Evolutionary conservation across 148 eudicot species (phyloP).

Genomic region (Rhododendron henanense): DNA sequence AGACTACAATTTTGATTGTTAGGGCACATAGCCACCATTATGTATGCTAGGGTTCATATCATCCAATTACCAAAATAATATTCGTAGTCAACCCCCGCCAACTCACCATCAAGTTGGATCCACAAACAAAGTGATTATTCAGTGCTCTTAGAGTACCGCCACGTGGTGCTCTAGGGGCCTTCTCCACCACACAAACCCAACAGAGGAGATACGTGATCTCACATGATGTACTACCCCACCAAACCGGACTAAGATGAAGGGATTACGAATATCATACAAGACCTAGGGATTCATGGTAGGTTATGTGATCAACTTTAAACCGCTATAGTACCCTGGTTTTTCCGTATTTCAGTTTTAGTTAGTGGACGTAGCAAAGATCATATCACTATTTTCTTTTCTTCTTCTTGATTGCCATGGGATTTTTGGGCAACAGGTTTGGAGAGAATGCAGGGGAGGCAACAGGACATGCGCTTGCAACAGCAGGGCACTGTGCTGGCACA

Average conservation of each 20-base stretch:
- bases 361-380: background rate
- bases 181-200: background rate
- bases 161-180: background rate
- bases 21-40: background rate
- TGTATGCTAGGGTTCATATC: background rate
- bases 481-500: constrained; percentile 72
- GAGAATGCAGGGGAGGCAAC: constrained; percentile 86
- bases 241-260: background rate
- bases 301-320: background rate
- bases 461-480: constrained; percentile 72
- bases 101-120: background rate
- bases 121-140: too few relatives aligned
- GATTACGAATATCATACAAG: background rate
- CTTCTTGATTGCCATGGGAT: background rate
- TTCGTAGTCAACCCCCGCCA: background rate
- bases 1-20: background rate
- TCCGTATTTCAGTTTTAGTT: background rate
- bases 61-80: background rate
- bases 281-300: background rate
- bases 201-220: background rate
- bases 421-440: constrained; percentile 49
- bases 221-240: background rate
- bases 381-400: background rate
- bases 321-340: background rate
- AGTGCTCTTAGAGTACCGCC: background rate